Conservation (phyloP, 495 filamentous ascomycete species). For the Hypoxylon intermedium region DNA sequence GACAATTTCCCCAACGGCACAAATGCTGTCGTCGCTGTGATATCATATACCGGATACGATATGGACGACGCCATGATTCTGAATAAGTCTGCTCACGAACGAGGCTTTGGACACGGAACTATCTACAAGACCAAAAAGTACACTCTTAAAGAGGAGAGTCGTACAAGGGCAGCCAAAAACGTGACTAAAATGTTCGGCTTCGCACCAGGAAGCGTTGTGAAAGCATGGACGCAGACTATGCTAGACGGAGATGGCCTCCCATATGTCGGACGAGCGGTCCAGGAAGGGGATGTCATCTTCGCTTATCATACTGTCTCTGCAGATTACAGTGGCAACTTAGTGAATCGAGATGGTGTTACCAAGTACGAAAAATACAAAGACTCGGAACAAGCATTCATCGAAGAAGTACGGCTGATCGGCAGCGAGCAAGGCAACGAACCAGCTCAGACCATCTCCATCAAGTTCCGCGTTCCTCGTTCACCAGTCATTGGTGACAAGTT, state of each 20-base stretch:
- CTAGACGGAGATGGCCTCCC: conserved; percentile 90
- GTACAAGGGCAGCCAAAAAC: conserved; percentile 59
- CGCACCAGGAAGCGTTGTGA: conserved; percentile 71
- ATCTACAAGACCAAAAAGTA: conserved; percentile 97
- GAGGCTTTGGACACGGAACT: conserved; percentile 94
- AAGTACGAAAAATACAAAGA: conserved; percentile 93
- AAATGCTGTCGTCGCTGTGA: conserved; percentile 95
- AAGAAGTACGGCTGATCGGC: conserved; percentile 90
- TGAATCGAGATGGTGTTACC: conserved; percentile 80
- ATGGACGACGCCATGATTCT: conserved; percentile 99
- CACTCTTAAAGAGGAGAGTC: conserved; percentile 74
- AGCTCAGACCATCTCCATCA: conserved; percentile 84
- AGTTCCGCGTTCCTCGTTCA: conserved; percentile 86
- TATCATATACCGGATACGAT: conserved; percentile 98
- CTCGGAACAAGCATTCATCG: conserved; percentile 81
- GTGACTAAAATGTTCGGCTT: conserved; percentile 84
- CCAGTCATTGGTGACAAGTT: conserved; percentile 99
- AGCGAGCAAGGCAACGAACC: conserved; percentile 81
- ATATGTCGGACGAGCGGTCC: conserved; percentile 73
- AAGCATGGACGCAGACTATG: conserved; percentile 66
- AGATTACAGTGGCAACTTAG: conserved; percentile 74
- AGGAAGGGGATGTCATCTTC: conserved; percentile 81
- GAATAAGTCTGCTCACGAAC: conserved; percentile 96
- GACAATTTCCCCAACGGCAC: conserved; percentile 99
- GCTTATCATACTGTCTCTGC: conserved; percentile 87